Base-by-base conservation (phyloP, 2,329 filamentous ascomycete species). In the Lasiodiplodia theobromae region DNA sequence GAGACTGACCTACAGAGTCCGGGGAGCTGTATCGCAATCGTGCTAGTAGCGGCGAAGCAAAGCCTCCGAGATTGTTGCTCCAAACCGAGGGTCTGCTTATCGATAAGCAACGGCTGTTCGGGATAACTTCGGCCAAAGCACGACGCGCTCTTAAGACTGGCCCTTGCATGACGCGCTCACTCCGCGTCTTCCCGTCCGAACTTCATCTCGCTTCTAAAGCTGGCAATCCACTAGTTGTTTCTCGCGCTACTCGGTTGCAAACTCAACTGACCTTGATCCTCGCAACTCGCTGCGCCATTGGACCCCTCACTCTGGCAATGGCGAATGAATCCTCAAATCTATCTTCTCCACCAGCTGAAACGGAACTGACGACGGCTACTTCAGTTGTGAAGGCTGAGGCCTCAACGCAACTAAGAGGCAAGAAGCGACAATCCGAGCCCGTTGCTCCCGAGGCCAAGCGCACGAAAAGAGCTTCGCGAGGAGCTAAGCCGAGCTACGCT, bases 391-490 rank as follows among this genome's bases (percentile, higher is more conserved):
- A 63, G 40, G 49, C 25, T 16, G 60, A 52, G 40, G 4, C 4
- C 47, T 34, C 44, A 12, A 12, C n/a, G 2, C 11, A 52, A 25
- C 14, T n/a, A 4, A 38, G 21, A 23, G 14, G 47, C 8, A 51
- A 31, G 16, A 64, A 64, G 31, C 60, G 60, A 5, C 12, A 31
- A 16, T 52, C 47, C 18, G 60, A 64, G 10, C 28, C 51, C 25
- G 31, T 28, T n/a, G 11, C n/a, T 25, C 31, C 23, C 12, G 23
- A 66, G 7, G 60, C 37, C 1, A 68, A 68, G 23, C 38, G 66
- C 14, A 25, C 66, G 12, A 70, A 52, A 52, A 68, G 66, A 63
- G 34, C 62, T 12, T 63, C 58, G 4, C 58, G 52, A 25, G 62
- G 47, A 47, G 28, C 60, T 8, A 40, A 66, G 31, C 31, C 54